Conservation (phyloP, 2,329 filamentous ascomycete genomes). For the Botrytis hyacinthi region DNA sequence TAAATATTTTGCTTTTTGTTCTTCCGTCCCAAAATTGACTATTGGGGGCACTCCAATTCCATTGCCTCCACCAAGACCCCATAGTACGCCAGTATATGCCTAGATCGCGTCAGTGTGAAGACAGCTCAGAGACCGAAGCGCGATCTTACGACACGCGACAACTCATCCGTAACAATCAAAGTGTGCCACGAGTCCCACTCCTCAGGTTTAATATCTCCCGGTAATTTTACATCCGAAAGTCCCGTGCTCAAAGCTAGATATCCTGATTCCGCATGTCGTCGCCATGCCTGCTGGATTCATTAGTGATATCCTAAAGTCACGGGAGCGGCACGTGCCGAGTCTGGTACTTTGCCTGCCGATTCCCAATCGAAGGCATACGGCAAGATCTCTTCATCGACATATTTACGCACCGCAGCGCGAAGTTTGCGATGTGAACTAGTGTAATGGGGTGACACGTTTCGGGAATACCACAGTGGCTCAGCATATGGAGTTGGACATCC, state of each 20-base stretch:
- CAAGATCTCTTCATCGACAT: slow-evolving; percentile 57
- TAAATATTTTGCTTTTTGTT: slow-evolving; percentile 58
- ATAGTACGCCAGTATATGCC: slow-evolving; percentile 56
- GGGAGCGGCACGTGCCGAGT: slow-evolving; percentile 39
- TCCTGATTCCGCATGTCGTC: slow-evolving; percentile 36
- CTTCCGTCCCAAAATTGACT: slow-evolving; percentile 58
- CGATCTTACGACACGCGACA: slow-evolving; percentile 45
- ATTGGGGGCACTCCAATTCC: slow-evolving; percentile 64
- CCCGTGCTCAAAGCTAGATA: slow-evolving; percentile 41
- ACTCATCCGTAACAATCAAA: slow-evolving; percentile 55
- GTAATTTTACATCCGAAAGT: slow-evolving; percentile 42
- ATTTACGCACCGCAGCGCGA: slow-evolving; percentile 54
- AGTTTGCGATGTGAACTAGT: slow-evolving; percentile 59
- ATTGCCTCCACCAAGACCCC: slow-evolving; percentile 57
- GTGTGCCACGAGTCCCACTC: slow-evolving; percentile 58
- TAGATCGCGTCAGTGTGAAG: slow-evolving; percentile 16
- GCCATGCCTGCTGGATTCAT: slow-evolving; percentile 29
- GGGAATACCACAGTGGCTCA: slow-evolving; percentile 39
- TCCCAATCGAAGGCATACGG: slow-evolving; percentile 65
- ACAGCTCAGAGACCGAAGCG: neutral
- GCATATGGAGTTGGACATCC: slow-evolving; percentile 36
- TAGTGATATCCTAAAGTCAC: neutral
- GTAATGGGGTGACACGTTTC: slow-evolving; percentile 54
- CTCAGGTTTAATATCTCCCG: slow-evolving; percentile 46
- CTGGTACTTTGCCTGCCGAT: slow-evolving; percentile 51